Evolutionary conservation across 495 filamentous ascomycete species (phyloP).

Genomic region (Hyaloscypha finlandica): DNA sequence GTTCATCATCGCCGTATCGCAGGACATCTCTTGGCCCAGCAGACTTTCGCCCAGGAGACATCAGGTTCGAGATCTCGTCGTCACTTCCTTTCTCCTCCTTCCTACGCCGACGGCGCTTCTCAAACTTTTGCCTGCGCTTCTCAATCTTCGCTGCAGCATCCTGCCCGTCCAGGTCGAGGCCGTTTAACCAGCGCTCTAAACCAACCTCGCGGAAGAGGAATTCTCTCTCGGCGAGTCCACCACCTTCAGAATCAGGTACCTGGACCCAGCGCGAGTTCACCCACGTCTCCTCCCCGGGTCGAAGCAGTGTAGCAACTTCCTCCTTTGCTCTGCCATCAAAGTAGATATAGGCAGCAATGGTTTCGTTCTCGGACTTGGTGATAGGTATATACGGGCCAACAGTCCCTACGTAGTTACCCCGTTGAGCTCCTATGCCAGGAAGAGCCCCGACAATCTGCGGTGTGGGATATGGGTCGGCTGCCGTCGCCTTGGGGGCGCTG

Average conservation of each 20-base stretch:
- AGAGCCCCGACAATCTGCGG: conserved; percentile 70
- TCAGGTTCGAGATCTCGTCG: conserved; percentile 46
- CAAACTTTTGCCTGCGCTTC: conserved; percentile 80
- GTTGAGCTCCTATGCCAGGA: conserved; percentile 20
- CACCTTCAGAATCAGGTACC: conserved; percentile 85
- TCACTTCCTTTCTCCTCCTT: conserved; percentile 52
- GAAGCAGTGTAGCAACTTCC: conserved; percentile 91
- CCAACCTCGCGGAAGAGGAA: conserved; percentile 98
- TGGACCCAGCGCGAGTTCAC: conserved; percentile 98
- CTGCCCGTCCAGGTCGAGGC: conserved; percentile 86
- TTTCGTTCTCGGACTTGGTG: conserved; percentile 89
- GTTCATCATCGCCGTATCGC: conserved; percentile 73
- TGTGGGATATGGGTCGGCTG: conserved; percentile 70
- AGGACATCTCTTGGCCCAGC: conserved; percentile 56
- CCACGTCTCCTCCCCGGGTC: conserved; percentile 97
- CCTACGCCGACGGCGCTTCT: conserved; percentile 77
- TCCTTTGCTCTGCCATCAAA: conserved; percentile 96
- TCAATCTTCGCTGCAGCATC: conserved; percentile 86
- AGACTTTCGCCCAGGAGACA: conserved; percentile 20
- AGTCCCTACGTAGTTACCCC: conserved; percentile 44
- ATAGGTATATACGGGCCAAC: conserved; percentile 87
- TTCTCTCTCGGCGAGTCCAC: conserved; percentile 92
- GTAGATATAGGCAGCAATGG: conserved; percentile 97
- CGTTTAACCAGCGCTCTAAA: conserved; percentile 92
- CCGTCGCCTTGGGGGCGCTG: conserved; percentile 74